phyloP scores from a whole-genome alignment of 352 stramenopile genomes.

The Poterioochromonas sp. region DNA sequence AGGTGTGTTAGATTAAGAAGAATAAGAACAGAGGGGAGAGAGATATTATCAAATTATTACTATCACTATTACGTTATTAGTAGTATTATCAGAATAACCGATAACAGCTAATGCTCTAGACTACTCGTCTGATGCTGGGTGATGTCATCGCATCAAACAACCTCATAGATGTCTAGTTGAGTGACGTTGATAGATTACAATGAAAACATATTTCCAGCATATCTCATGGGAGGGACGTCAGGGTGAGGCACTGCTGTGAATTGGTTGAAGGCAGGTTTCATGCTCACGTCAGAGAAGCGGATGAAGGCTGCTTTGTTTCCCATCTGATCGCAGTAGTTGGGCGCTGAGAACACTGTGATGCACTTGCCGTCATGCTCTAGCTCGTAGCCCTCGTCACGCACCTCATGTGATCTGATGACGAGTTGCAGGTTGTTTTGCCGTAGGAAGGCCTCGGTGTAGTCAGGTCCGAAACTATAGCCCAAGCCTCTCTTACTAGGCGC shows the following conservation, averaged over 20 bases:
- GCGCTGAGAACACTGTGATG: constrained; percentile 97
- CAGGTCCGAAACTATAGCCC: constrained; percentile 90
- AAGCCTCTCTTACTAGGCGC: constrained; percentile 88
- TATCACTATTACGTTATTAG: too few relatives aligned
- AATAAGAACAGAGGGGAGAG: too few relatives aligned
- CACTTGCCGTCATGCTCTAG: constrained; percentile 97
- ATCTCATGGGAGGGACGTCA: background rate
- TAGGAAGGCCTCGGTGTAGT: constrained; percentile 93
- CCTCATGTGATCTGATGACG: constrained; percentile 95
- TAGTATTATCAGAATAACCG: too few relatives aligned
- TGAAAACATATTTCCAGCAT: constrained; percentile 10
- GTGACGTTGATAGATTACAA: too few relatives aligned
- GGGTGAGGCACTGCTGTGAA: constrained; percentile 68
- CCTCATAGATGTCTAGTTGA: too few relatives aligned
- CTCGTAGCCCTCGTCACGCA: constrained; percentile 97
- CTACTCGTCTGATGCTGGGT: too few relatives aligned
- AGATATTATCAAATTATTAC: too few relatives aligned
- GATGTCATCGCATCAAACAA: too few relatives aligned
- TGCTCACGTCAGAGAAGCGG: constrained; percentile 79
- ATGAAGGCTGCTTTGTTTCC: constrained; percentile 99
- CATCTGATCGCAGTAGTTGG: constrained; percentile 99
- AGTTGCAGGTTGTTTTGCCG: constrained; percentile 88
- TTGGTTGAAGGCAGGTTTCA: constrained; percentile 89
- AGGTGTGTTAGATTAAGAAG: too few relatives aligned
- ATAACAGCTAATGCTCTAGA: too few relatives aligned